These are phyloP conservation scores for Wallacemonas sp. DNA, from an alignment of 208 protist species.

Conservation along the genomic window DNA sequence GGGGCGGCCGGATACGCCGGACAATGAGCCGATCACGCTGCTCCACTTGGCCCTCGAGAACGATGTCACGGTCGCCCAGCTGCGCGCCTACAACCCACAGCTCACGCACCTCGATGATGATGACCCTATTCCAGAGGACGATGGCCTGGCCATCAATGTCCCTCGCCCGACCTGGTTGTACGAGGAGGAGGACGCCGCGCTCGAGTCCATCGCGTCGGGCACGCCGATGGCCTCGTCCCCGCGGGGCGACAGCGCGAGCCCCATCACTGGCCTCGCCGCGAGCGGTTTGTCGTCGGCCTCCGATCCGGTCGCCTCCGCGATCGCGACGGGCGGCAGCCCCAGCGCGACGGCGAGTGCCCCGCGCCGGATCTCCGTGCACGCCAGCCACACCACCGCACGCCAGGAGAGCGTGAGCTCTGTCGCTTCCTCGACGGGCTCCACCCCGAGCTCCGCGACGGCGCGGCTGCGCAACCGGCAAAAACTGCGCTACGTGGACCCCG, in stretches of 20 bases:
- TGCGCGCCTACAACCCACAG: constrained; percentile 40
- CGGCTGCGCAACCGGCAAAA: constrained; percentile 10
- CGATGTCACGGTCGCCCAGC: constrained; percentile 24
- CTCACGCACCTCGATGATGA: constrained; percentile 29
- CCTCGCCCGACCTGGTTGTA: constrained; percentile 11
- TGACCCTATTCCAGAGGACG: constrained; percentile 26
- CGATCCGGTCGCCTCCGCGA: too few species aligned
- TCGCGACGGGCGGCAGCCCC: background rate
- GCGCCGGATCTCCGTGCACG: background rate
- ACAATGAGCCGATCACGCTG: constrained; percentile 44
- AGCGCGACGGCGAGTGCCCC: background rate
- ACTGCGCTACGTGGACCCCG: constrained; percentile 5
- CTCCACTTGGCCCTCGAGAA: constrained; percentile 38
- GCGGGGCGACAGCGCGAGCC: background rate
- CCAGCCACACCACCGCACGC: background rate
- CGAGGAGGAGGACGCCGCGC: constrained; percentile 9
- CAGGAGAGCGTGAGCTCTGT: constrained; percentile 13
- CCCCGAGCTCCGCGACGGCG: constrained; percentile 1
- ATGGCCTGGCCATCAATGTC: background rate
- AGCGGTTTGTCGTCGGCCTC: too few species aligned
- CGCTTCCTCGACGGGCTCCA: constrained; percentile 4
- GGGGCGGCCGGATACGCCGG: constrained; percentile 12
- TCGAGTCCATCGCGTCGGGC: background rate
- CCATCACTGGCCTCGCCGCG: background rate
- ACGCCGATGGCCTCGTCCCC: background rate